Evolutionary conservation across 1,284 basidiomycete genomes (phyloP), one percentile per base, ranked within the genome.

Genomic region (Kwoniella shivajii): DNA sequence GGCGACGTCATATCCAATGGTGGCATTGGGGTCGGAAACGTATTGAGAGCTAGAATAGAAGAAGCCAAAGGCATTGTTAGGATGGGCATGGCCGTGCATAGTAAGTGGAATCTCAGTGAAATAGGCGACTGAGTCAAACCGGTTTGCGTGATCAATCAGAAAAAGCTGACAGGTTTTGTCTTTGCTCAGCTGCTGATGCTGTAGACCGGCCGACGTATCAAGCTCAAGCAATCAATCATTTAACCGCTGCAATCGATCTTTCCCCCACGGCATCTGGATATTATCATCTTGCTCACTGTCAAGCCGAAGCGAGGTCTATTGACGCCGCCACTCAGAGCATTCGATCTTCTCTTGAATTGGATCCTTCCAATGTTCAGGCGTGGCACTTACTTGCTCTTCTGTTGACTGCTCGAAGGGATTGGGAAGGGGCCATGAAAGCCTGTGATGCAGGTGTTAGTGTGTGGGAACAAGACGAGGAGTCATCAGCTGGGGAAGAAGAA

Each of bases 371-470:
- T 64, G 82, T 90, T 26, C 84, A 90, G 38, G 86, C 89, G 54
- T 98, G 94, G 95, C 95, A 98, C 76, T 82, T 98, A 16, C 83
- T 98, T 0, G 90, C 89, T 0, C 80, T 99, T 5, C 76, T 97
- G 14, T 81, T 94, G 10, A 87, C 88, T 0, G 88, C 89, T 5
- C 81, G 82, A 31, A 90, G 89, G 59, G 87, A 94, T 68, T 93
- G 90, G 89, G 78, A 80, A 31, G 88, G 86, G 6, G 93, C 94
- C 0, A 80, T 82, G 41, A 85, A 86, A 54, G 85, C 95, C 2
- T 78, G 94, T 44, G 90, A 93, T 53, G 81, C 85, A 2, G 89
- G 85, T 16, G 79, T 85, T 1, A 80, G 77, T 9, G 78, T 86
- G 14, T 81, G 79, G 73, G 80, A 83, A 30, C 73, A 76, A 72